Percentiles rank a stretch among this genome's conserved stretches.
phyloP scores from a whole-genome alignment of 257 asterid genomes.

The Capsicum rhomboideum region DNA sequence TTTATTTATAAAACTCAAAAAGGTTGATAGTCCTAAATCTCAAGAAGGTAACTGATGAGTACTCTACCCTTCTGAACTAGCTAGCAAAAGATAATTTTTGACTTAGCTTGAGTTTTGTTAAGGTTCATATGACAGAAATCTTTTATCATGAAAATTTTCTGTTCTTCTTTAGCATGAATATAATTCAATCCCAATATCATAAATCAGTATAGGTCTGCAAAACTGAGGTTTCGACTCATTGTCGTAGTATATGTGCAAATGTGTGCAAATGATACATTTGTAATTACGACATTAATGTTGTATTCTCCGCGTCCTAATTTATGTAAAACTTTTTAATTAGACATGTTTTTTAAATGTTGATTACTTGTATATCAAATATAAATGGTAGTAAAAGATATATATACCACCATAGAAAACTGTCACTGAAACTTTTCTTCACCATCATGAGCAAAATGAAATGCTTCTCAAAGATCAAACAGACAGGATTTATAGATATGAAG shows the following conservation, averaged over 20 bases:
- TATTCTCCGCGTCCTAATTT: too few relatives aligned
- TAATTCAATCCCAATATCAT: neutral
- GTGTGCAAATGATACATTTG: neutral
- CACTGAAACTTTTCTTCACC: too few relatives aligned
- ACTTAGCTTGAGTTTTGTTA: neutral
- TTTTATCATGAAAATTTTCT: neutral
- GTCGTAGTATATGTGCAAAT: neutral
- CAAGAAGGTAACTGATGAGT: neutral
- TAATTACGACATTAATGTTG: too few relatives aligned
- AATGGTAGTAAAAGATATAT: too few relatives aligned
- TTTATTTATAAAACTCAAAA: neutral
- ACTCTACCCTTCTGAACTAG: neutral
- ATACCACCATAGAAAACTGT: too few relatives aligned
- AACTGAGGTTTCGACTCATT: neutral
- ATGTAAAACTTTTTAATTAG: too few relatives aligned
- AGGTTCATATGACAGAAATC: neutral
- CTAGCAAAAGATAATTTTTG: neutral
- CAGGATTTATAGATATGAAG: too few relatives aligned
- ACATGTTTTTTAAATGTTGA: too few relatives aligned
- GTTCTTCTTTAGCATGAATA: neutral
- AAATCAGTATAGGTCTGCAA: neutral
- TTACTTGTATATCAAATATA: too few relatives aligned
- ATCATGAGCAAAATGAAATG: too few relatives aligned
- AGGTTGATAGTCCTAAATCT: neutral
- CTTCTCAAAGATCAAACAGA: too few relatives aligned